These are phyloP conservation scores for Sanguinoderma infundibulare DNA, from an alignment of 1,284 basidiomycete genomes.

Conservation along the genomic window DNA sequence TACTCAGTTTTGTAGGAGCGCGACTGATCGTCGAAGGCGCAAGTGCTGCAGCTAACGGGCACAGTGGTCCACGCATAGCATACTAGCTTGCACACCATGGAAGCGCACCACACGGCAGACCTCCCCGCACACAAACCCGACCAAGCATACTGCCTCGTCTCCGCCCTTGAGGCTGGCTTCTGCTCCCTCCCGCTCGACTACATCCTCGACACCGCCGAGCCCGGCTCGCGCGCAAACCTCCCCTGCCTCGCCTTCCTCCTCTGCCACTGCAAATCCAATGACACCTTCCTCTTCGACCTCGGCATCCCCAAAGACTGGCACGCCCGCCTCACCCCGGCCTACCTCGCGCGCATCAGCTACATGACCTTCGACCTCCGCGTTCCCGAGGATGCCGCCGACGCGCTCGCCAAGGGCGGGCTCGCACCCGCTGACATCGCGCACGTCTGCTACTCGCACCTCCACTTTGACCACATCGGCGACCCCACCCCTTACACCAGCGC, in stretches of 20 bases:
- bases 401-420: slow-evolving; percentile 52
- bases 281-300: slow-evolving; percentile 54
- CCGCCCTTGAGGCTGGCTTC: slow-evolving; percentile 53
- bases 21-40: too few species aligned
- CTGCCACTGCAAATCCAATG: slow-evolving; percentile 40
- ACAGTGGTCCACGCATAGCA: too few species aligned
- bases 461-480: slow-evolving; percentile 52
- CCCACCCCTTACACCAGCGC: slow-evolving; percentile 48
- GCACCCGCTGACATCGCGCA: slow-evolving; percentile 44
- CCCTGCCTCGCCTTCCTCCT: slow-evolving; percentile 57
- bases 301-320: slow-evolving; percentile 54
- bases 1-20: too few species aligned
- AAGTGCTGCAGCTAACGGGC: neutral
- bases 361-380: slow-evolving; percentile 32
- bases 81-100: neutral
- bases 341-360: slow-evolving; percentile 11
- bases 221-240: slow-evolving; percentile 23
- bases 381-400: slow-evolving; percentile 50
- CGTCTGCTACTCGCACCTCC: slow-evolving; percentile 56
- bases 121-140: slow-evolving; percentile 7
- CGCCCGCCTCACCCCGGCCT: slow-evolving; percentile 42
- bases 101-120: neutral
- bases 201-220: slow-evolving; percentile 41
- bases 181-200: slow-evolving; percentile 41
- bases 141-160: slow-evolving; percentile 38